phyloP scores from a whole-genome alignment of 2,329 filamentous ascomycete species.

The Fusarium hostae region DNA sequence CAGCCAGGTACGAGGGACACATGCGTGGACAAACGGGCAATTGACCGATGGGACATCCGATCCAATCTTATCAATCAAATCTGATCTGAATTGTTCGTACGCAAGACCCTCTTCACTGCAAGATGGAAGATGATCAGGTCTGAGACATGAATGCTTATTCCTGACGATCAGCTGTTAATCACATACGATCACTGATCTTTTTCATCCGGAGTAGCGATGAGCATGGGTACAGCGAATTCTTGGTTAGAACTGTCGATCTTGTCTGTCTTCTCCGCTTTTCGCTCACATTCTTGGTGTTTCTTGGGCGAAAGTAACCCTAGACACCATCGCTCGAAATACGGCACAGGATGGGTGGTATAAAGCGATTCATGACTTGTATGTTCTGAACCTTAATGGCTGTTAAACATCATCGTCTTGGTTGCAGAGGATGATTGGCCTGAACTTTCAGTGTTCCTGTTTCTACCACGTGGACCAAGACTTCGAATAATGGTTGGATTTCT shows the following conservation, averaged over 20 bases:
- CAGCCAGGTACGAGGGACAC: not conserved
- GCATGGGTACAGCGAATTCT: not conserved
- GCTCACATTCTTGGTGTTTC: not conserved
- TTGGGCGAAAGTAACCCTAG: not conserved
- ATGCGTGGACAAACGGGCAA: not conserved
- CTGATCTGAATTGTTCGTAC: not conserved
- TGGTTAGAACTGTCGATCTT: not conserved
- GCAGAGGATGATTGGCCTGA: not conserved
- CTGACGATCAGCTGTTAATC: not conserved
- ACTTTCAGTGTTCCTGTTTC: not conserved
- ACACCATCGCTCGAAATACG: not conserved
- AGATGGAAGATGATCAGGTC: not conserved
- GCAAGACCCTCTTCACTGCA: not conserved
- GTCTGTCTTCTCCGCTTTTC: conserved; percentile 9
- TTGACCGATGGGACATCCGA: not conserved
- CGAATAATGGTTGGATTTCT: not conserved
- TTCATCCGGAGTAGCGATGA: not conserved
- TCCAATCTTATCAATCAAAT: conserved; percentile 11
- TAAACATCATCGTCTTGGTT: not conserved
- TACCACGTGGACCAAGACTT: not conserved
- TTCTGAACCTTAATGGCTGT: not conserved
- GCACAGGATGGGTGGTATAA: not conserved
- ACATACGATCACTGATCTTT: not conserved
- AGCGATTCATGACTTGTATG: not conserved
- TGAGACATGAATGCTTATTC: not conserved